Evolutionary conservation across 179 eudicot genomes (phyloP), one percentile per base, ranked within the genome.

Genomic region (Actinidia arguta): DNA sequence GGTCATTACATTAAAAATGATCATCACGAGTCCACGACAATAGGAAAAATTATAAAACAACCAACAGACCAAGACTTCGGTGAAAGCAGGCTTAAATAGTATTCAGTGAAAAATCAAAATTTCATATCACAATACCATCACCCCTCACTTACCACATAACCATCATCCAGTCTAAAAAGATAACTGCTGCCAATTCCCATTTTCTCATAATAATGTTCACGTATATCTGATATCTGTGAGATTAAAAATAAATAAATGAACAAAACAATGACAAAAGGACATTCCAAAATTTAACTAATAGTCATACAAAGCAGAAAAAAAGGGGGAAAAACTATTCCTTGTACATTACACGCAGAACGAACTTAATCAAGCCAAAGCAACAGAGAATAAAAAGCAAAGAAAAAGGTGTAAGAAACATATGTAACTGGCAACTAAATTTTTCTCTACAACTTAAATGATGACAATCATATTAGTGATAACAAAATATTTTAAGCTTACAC

Each of bases 171-270:
- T 90, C 99, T 91, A 77, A 97, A 97, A 81, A 97, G 98, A 83
- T 97, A 97, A 85, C 99, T 97, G 92, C 99, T 97, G 55, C 99
- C 99, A 85, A 97, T 97, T 71, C 99, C 99, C 92, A 93, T 97
- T 86, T 94, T 97, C 90, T 97, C 99, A 85, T 97, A 97, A 67
- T 93, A 88, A 50, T 81, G 86, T 83, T 97, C 99, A 64, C 99
- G 93, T 87, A 97, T 93, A 86, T 97, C 99, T 80, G 99, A 97
- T 82, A 97, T 89, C 99, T 97, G 91, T 13, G 20, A 80, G 81
- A 42, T 39, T 39, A 46, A 20, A 31, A 18, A 78, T 56, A 67
- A 44, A 14, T 31, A 51, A 48, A 6, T 24, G 22, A 83, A 61
- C 18, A 39, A 58, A 73, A 42, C 51, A 20, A 24, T 46, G 22